Evolutionary conservation across 164 flowering plant genomes (phyloP).

Genomic region (Vitis labrusca): DNA sequence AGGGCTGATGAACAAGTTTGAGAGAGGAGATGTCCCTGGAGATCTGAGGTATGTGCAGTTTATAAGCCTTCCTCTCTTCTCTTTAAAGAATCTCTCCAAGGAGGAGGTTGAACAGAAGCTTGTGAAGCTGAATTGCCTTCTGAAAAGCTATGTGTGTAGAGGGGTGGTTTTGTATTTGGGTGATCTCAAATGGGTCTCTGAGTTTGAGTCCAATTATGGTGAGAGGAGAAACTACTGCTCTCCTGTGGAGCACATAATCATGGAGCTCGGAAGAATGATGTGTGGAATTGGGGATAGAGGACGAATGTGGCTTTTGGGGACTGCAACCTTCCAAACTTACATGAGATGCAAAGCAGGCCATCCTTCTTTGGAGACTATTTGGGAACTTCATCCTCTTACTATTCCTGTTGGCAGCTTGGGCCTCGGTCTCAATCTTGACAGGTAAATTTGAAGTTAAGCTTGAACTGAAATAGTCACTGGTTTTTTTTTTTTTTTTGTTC

Average conservation of each 20-base stretch:
- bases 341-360: constrained; percentile 57
- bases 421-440: constrained; percentile 59
- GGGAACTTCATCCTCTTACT: constrained; percentile 66
- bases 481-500: not conserved
- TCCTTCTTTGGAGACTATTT: constrained; percentile 68
- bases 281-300: constrained; percentile 46
- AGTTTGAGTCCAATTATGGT: constrained; percentile 46
- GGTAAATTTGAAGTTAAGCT: constrained; percentile 34
- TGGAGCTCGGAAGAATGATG: constrained; percentile 67
- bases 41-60: constrained; percentile 48
- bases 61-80: constrained; percentile 51
- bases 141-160: constrained; percentile 47
- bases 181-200: constrained; percentile 75
- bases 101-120: constrained; percentile 68
- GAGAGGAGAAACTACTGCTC: constrained; percentile 45
- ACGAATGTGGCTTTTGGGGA: constrained; percentile 66
- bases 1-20: constrained; percentile 57
- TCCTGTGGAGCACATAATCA: constrained; percentile 59
- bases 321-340: constrained; percentile 63
- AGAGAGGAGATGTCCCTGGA: constrained; percentile 50
- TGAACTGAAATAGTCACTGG: not conserved
- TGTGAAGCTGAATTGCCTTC: constrained; percentile 49
- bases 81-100: constrained; percentile 41
- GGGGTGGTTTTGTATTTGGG: constrained; percentile 74
- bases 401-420: constrained; percentile 66